These are phyloP conservation scores for Usnea hakonensis DNA, from an alignment of 495 filamentous ascomycete genomes.

Conservation along the genomic window DNA sequence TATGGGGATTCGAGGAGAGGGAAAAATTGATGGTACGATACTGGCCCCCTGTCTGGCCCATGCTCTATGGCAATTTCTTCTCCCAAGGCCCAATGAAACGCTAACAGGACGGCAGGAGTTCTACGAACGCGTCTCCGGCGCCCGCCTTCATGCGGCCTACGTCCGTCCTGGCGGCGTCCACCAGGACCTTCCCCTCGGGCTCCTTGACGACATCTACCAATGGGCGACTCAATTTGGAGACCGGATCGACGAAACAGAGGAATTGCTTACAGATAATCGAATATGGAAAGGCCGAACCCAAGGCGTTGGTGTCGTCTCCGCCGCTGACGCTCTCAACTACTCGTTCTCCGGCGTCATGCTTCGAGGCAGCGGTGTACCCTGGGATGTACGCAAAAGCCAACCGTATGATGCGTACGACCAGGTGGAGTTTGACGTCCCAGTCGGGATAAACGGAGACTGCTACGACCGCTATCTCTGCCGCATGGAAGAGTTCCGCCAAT, in stretches of 20 bases:
- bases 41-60: background rate
- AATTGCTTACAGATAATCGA: slow-evolving; percentile 97
- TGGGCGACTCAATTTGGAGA: slow-evolving; percentile 99
- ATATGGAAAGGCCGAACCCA: slow-evolving; percentile 95
- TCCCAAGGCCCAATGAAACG: background rate
- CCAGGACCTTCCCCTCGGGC: slow-evolving; percentile 87
- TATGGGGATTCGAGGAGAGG: slow-evolving; percentile 99
- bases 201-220: slow-evolving; percentile 98
- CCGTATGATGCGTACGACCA: slow-evolving; percentile 97
- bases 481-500: slow-evolving; percentile 99
- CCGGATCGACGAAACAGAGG: slow-evolving; percentile 98
- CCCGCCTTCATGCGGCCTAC: slow-evolving; percentile 96
- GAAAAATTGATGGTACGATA: slow-evolving; percentile 92
- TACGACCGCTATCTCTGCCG: slow-evolving; percentile 98
- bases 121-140: slow-evolving; percentile 97
- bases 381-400: slow-evolving; percentile 90
- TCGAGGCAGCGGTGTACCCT: slow-evolving; percentile 92
- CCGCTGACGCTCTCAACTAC: slow-evolving; percentile 89
- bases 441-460: slow-evolving; percentile 95
- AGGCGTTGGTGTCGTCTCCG: slow-evolving; percentile 84
- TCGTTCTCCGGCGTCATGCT: slow-evolving; percentile 97
- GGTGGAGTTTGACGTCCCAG: slow-evolving; percentile 97
- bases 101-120: slow-evolving; percentile 63
- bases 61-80: background rate
- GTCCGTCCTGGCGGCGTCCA: slow-evolving; percentile 95